Conservation (phyloP, 179 eudicot genomes). For the Beta lomatogona region DNA sequence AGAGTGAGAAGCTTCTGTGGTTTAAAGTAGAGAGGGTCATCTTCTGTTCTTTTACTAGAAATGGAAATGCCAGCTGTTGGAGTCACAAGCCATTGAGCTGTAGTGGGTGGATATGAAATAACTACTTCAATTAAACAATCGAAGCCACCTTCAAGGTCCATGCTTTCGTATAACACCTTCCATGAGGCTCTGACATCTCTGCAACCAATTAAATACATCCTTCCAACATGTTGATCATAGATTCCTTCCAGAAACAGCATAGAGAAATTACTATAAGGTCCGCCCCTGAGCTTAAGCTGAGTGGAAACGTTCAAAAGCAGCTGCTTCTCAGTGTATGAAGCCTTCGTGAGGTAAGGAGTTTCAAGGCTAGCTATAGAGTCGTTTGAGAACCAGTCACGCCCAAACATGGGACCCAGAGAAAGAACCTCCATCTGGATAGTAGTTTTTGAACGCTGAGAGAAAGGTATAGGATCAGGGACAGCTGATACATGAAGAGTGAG, state of each 20-base stretch:
- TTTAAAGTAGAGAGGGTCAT: constrained; percentile 69
- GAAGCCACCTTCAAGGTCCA: constrained; percentile 66
- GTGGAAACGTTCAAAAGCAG: constrained; percentile 78
- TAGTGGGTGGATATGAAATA: constrained; percentile 74
- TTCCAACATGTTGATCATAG: constrained; percentile 73
- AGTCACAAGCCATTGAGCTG: constrained; percentile 70
- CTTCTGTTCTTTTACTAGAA: constrained; percentile 66
- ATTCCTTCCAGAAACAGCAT: constrained; percentile 71
- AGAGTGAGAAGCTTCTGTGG: constrained; percentile 61
- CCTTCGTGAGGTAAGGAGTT: constrained; percentile 42
- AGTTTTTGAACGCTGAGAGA: constrained; percentile 37
- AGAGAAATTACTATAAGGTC: constrained; percentile 44
- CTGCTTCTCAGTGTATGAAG: constrained; percentile 59
- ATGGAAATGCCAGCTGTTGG: constrained; percentile 69
- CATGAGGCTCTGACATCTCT: constrained; percentile 77
- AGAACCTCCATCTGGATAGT: constrained; percentile 59
- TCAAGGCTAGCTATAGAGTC: constrained; percentile 32
- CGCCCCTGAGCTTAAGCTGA: constrained; percentile 48
- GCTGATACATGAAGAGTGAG: constrained; percentile 69
- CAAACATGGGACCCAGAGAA: constrained; percentile 71
- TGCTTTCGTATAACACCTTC: constrained; percentile 57
- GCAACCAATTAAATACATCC: constrained; percentile 85
- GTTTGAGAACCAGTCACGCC: constrained; percentile 44
- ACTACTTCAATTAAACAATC: constrained; percentile 75
- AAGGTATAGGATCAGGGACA: constrained; percentile 50